Conservation (phyloP, 768 basidiomycete species). For the Rhizopogon vinicolor region DNA sequence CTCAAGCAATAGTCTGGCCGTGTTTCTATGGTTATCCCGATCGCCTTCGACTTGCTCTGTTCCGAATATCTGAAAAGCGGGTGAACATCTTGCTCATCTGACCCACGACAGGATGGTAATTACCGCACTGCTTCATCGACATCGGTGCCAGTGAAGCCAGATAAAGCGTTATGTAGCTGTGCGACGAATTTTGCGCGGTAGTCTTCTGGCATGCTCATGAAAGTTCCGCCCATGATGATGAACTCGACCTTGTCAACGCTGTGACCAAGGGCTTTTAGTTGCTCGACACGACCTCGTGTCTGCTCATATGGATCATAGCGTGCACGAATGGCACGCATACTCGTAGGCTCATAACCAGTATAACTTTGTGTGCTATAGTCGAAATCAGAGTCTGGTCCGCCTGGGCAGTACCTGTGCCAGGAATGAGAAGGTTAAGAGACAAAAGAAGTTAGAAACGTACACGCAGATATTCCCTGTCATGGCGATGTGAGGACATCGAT, state of each 20-base stretch:
- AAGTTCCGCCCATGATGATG: conserved; percentile 98
- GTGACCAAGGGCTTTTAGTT: conserved; percentile 93
- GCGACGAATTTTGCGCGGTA: conserved; percentile 93
- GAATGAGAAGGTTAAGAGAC: conserved; percentile 2
- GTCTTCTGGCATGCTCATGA: conserved; percentile 99
- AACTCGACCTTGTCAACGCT: conserved; percentile 95
- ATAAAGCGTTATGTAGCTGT: conserved; percentile 94
- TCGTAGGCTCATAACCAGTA: conserved; percentile 94
- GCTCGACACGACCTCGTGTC: conserved; percentile 91
- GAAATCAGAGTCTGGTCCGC: conserved; percentile 98
- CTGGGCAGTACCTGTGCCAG: conserved; percentile 81
- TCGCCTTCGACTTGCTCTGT: conserved; percentile 96
- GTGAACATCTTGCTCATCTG: background rate
- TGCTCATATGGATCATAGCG: conserved; percentile 98
- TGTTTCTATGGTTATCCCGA: conserved; percentile 99
- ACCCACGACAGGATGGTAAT: conserved; percentile 1
- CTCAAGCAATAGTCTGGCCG: conserved; percentile 96
- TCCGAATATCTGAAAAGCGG: conserved; percentile 73
- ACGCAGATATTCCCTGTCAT: conserved; percentile 99
- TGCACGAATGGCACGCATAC: conserved; percentile 97
- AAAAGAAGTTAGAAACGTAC: conserved; percentile 38
- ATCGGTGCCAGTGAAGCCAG: conserved; percentile 89
- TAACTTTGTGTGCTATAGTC: conserved; percentile 98
- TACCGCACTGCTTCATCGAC: conserved; percentile 94
- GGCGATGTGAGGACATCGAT: conserved; percentile 98